Evolutionary conservation across 208 protist genomes (phyloP), one percentile per base, ranked within the genome.

Genomic region (Zelonia costaricensis): DNA sequence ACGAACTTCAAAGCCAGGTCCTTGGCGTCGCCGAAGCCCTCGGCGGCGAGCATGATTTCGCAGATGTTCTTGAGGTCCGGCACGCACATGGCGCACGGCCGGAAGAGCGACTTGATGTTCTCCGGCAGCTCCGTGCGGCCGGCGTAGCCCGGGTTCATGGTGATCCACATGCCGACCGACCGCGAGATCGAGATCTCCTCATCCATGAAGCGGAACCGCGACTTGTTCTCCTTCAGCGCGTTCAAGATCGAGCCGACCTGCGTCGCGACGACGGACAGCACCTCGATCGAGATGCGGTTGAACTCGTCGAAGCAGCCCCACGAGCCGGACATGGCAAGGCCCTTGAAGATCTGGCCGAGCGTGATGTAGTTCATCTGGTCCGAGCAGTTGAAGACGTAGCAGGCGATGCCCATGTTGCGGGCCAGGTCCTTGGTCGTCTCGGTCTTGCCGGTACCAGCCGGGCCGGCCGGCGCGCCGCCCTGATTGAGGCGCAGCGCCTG

Each of bases 351-450:
- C 72, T 98, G 93, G 20, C 97, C 98, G 15, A 99, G 84, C 0
- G 94, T 97, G 56, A 97, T 93, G 78, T 98, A 98, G 74, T 99
- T 97, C 98, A 99, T 99, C 82, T 99, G 97, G 69, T 99, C 97
- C 3, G 96, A 98, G 86, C 97, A 99, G 72, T 98, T 98, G 74
- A 98, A 98, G 16, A 98, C 94, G 73, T 98, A 98, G 73, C 92
- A 97, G 7, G 88, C 86, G 44, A 95, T 96, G 71, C 94, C 94
- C 86, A 98, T 91, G 74, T 95, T 96, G 56, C 94, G 83, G 35
- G 92, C 92, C 40, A 98, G 67, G 72, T 98, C 94, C 79, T 98
- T 98, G n/a, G 94, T 98, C 23, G 94, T 98, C 69, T 98, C 94
- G 9, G 94, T 98, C 76, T 98, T 98, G 62, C 94, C 94, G 1